Conservation (phyloP, 495 filamentous ascomycete genomes). For the Margaritispora aquatica region DNA sequence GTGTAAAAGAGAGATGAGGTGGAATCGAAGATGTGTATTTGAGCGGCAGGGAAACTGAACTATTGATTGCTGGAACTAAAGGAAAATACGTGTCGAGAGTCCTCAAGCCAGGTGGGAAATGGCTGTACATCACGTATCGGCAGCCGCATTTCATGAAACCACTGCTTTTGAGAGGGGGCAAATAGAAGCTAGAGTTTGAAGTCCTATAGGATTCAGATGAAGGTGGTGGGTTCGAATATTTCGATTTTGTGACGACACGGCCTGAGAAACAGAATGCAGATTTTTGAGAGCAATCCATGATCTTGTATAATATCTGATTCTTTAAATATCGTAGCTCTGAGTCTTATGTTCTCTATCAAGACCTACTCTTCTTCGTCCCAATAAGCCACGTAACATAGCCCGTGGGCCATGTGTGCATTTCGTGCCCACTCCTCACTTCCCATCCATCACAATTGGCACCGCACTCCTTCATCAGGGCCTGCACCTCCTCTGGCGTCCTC, state of each 20-base stretch:
- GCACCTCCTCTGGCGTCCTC: constrained; percentile 56
- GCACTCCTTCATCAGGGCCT: constrained; percentile 45
- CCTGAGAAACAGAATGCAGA: too few species aligned
- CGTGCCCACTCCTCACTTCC: constrained; percentile 47
- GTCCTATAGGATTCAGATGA: constrained; percentile 31
- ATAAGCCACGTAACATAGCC: constrained; percentile 46
- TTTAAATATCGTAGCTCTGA: background rate
- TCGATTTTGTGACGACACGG: too few species aligned
- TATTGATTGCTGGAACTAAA: too few species aligned
- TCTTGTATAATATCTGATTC: too few species aligned
- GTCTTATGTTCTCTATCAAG: constrained; percentile 13
- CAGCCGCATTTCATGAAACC: constrained; percentile 56
- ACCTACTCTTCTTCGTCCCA: constrained; percentile 29
- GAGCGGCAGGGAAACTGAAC: too few species aligned
- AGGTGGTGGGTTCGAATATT: constrained; percentile 38
- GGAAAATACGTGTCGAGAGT: constrained; percentile 42
- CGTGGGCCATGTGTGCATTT: constrained; percentile 41
- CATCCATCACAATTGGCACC: constrained; percentile 41
- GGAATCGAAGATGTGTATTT: background rate
- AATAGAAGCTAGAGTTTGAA: constrained; percentile 39
- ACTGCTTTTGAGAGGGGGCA: constrained; percentile 35
- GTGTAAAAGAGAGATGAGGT: background rate
- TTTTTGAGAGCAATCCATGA: too few species aligned
- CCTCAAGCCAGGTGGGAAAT: constrained; percentile 45
- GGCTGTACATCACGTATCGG: constrained; percentile 52